phyloP scores from a whole-genome alignment of 805 yeast genomes.

The Candida piceae region DNA sequence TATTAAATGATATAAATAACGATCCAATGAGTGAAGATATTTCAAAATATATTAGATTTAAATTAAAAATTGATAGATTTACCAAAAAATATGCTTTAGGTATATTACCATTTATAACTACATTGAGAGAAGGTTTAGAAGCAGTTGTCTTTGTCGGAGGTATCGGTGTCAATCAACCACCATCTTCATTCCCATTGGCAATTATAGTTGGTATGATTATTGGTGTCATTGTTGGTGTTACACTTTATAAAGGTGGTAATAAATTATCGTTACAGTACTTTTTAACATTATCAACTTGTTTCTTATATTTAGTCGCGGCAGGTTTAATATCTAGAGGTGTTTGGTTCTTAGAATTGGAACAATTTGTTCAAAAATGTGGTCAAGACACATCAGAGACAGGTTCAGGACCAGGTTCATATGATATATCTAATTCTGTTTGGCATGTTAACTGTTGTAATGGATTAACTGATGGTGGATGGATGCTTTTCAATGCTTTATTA shows the following conservation, averaged over 20 bases:
- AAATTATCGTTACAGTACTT: slow-evolving; percentile 72
- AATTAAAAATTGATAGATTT: slow-evolving; percentile 30
- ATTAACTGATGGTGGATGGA: slow-evolving; percentile 88
- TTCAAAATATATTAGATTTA: slow-evolving; percentile 7
- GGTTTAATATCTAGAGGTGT: slow-evolving; percentile 84
- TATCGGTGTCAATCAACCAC: slow-evolving; percentile 69
- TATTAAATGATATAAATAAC: slow-evolving; percentile 9
- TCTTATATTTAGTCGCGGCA: slow-evolving; percentile 78
- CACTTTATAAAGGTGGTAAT: slow-evolving; percentile 74
- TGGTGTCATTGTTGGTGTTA: slow-evolving; percentile 61
- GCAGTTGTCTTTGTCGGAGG: slow-evolving; percentile 93
- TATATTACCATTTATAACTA: slow-evolving; percentile 77
- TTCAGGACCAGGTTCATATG: slow-evolving; percentile 91
- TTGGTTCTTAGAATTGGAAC: slow-evolving; percentile 84
- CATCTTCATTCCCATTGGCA: slow-evolving; percentile 60
- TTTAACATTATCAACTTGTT: slow-evolving; percentile 68
- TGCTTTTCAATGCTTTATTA: slow-evolving; percentile 79
- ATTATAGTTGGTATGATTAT: slow-evolving; percentile 50
- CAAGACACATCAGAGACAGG: slow-evolving; percentile 85
- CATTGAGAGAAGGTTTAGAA: slow-evolving; percentile 85
- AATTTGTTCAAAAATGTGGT: slow-evolving; percentile 72
- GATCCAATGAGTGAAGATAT: slow-evolving; percentile 19
- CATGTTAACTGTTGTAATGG: slow-evolving; percentile 95
- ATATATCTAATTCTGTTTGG: slow-evolving; percentile 76
- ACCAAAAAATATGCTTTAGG: slow-evolving; percentile 62